These are phyloP conservation scores for Bacterosira constricta DNA, from an alignment of 108 stramenopile genomes.

Conservation along the genomic window DNA sequence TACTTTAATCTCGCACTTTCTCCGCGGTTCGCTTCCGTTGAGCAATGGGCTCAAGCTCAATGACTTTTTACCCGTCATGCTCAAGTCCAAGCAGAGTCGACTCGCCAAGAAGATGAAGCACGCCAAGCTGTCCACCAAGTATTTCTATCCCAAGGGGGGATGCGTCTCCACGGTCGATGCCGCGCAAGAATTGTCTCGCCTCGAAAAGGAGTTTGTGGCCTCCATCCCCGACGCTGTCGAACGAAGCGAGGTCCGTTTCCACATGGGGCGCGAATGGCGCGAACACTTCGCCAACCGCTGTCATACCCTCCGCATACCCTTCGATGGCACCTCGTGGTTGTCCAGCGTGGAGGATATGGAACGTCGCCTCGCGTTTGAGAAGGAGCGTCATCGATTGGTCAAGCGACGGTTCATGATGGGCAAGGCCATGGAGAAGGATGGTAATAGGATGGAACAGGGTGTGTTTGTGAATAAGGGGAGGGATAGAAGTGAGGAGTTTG, in stretches of 20 bases:
- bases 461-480: slow-evolving; percentile 74
- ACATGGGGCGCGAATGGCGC: slow-evolving; percentile 84
- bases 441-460: slow-evolving; percentile 52
- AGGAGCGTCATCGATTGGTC: slow-evolving; percentile 69
- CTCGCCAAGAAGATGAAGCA: slow-evolving; percentile 92
- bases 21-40: slow-evolving; percentile 67
- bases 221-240: slow-evolving; percentile 66
- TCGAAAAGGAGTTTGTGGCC: slow-evolving; percentile 69
- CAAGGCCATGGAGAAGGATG: slow-evolving; percentile 61
- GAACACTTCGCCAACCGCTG: slow-evolving; percentile 72
- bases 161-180: slow-evolving; percentile 45
- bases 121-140: slow-evolving; percentile 72
- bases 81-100: slow-evolving; percentile 83
- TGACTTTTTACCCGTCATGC: slow-evolving; percentile 76
- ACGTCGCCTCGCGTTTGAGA: slow-evolving; percentile 54
- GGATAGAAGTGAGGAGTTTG: slow-evolving; percentile 15
- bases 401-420: slow-evolving; percentile 82
- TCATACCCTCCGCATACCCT: slow-evolving; percentile 53
- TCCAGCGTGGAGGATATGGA: slow-evolving; percentile 83
- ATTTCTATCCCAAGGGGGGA: slow-evolving; percentile 50
- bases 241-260: slow-evolving; percentile 73
- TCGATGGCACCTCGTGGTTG: slow-evolving; percentile 73
- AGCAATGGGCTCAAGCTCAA: slow-evolving; percentile 74
- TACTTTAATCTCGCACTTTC: slow-evolving; percentile 66
- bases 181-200: slow-evolving; percentile 55